Evolutionary conservation across 2,329 filamentous ascomycete genomes (phyloP).

Genomic region (Ophiostoma quercus): DNA sequence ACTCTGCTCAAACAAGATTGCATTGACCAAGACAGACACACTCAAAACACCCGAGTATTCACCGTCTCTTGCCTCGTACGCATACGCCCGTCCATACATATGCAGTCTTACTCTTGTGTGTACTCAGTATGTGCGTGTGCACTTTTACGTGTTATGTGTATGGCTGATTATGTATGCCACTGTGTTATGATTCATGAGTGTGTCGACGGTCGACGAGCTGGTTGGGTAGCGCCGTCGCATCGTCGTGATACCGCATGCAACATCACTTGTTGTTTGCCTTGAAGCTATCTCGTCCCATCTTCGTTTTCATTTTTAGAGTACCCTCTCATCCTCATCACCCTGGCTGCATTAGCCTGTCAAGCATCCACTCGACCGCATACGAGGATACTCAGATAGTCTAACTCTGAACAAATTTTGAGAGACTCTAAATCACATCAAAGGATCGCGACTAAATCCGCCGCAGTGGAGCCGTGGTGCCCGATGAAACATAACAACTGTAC

Average conservation of each 20-base stretch:
- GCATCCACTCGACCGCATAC: neutral
- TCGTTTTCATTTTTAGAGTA: neutral
- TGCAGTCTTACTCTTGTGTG: neutral
- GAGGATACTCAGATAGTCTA: neutral
- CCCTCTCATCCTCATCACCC: neutral
- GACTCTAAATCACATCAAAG: neutral
- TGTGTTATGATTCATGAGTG: neutral
- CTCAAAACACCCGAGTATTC: neutral
- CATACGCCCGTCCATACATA: neutral
- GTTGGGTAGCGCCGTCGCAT: neutral
- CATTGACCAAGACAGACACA: neutral
- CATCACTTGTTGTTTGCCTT: neutral
- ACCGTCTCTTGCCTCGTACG: neutral
- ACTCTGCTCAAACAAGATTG: too few relatives aligned
- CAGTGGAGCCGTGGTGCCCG: neutral
- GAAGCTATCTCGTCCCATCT: neutral
- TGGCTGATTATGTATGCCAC: too few relatives aligned
- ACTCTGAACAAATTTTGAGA: too few relatives aligned
- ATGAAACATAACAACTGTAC: neutral
- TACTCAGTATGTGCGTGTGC: too few relatives aligned
- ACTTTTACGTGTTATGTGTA: too few relatives aligned
- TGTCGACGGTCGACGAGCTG: neutral
- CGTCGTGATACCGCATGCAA: neutral
- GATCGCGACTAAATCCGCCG: neutral
- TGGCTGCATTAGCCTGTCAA: neutral